A percentile compares a stretch with the other conserved stretches of the same genome.
These are phyloP conservation scores for Lomentospora prolificans DNA, from an alignment of 2,329 filamentous ascomycete species.

Conservation along the genomic window DNA sequence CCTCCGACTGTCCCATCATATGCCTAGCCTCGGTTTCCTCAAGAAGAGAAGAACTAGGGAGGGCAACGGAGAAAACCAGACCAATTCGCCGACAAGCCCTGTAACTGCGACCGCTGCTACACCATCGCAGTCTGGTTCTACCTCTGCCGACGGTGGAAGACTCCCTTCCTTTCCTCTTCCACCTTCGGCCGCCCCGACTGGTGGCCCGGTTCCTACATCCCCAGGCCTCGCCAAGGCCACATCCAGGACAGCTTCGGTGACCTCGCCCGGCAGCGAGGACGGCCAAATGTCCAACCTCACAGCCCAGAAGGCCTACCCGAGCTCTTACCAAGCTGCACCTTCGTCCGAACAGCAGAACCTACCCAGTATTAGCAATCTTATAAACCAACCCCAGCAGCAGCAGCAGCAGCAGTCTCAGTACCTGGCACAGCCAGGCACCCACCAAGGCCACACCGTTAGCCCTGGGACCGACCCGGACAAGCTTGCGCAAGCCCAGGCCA, in stretches of 20 bases:
- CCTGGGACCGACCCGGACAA: conserved; percentile 26
- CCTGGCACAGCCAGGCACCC: not conserved
- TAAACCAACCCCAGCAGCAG: conserved; percentile 41
- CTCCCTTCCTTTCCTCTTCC: conserved; percentile 22
- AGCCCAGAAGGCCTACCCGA: conserved; percentile 19
- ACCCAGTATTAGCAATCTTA: conserved; percentile 74
- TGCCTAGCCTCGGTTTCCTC: conserved; percentile 86
- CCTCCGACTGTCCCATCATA: conserved; percentile 27
- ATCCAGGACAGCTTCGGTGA: conserved; percentile 15
- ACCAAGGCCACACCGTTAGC: conserved; percentile 19
- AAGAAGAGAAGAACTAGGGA: conserved; percentile 99
- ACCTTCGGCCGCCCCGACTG: conserved; percentile 12
- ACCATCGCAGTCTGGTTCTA: conserved; percentile 36
- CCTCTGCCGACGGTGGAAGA: conserved; percentile 15
- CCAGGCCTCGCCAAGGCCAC: conserved; percentile 18
- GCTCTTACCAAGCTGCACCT: conserved; percentile 24
- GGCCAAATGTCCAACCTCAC: conserved; percentile 18
- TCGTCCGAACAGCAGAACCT: conserved; percentile 55
- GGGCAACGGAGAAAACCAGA: conserved; percentile 45
- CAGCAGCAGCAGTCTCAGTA: conserved; percentile 10
- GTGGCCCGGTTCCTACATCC: conserved; percentile 16
- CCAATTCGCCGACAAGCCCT: conserved; percentile 55
- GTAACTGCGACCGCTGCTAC: conserved; percentile 48
- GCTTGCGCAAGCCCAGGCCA: conserved; percentile 26
- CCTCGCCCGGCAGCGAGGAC: conserved; percentile 16